These are phyloP conservation scores for Graphium sp. DNA, from an alignment of 2,329 filamentous ascomycete genomes.

Conservation along the genomic window DNA sequence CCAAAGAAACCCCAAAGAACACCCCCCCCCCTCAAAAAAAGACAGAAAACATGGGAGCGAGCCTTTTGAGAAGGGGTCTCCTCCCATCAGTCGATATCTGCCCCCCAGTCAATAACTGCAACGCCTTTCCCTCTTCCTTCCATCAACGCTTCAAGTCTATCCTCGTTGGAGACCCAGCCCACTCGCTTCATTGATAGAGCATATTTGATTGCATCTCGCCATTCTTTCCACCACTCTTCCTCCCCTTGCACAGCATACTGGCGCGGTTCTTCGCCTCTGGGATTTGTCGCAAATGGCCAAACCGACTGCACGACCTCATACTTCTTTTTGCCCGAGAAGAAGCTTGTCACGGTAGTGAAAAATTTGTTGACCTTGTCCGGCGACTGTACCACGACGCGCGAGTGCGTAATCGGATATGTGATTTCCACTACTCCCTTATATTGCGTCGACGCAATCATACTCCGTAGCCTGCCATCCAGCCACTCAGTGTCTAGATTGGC, in stretches of 20 bases:
- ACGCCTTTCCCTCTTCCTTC: constrained; percentile 22
- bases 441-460: constrained; percentile 27
- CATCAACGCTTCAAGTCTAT: constrained; percentile 35
- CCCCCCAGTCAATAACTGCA: constrained; percentile 24
- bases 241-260: constrained; percentile 35
- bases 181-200: constrained; percentile 25
- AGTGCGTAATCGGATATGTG: constrained; percentile 31
- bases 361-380: constrained; percentile 36
- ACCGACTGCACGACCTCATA: constrained; percentile 39
- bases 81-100: constrained; percentile 11
- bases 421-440: constrained; percentile 33
- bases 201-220: constrained; percentile 16
- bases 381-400: constrained; percentile 28
- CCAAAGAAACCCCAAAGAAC: no score
- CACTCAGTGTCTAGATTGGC: constrained; percentile 36
- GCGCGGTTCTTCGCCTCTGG: constrained; percentile 23
- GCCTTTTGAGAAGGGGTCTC: not conserved
- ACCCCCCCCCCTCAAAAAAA: no score
- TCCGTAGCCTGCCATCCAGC: constrained; percentile 35
- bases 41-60: constrained; percentile 9
- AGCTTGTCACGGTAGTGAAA: constrained; percentile 30
- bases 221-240: constrained; percentile 34
- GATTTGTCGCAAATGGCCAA: constrained; percentile 37
- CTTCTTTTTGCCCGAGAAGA: constrained; percentile 33
- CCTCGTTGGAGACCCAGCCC: constrained; percentile 29